Evolutionary conservation across 306 rosid species (phyloP), one percentile per base, ranked within the genome.

Genomic region (Corylus heterophylla): DNA sequence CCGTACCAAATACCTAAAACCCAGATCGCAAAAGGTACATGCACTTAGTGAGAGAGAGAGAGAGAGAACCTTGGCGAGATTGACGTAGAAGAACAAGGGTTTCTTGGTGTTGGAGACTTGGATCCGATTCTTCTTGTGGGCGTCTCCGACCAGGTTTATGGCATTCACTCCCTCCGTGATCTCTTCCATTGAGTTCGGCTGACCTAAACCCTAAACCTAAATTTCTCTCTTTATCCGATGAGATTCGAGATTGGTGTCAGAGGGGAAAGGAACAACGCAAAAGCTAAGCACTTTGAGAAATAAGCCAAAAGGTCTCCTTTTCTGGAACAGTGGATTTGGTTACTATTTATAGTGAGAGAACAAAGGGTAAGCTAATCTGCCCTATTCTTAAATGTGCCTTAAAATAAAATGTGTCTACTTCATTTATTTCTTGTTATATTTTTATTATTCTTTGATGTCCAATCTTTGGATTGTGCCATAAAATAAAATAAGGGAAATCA

Each of bases 91-190:
- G 82, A 89, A 88, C 52, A 88, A 71, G 42, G 92, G 89, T 5
- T 86, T 88, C 78, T 88, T 86, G 76, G 92, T 89, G 83, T 89
- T 89, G 71, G 92, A 89, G 25, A 89, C 92, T 81, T 89, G 90
- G 83, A 86, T 89, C 68, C 90, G 85, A 74, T 89, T 89, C 87
- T 86, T 86, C 90, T 83, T 89, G 73, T 85, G 88, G 20, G 79
- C 42, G 31, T 89, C 88, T 44, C 74, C 71, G 2, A 48, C 75
- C 76, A 89, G 66, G 76, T 48, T 79, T 12, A 89, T 78, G 81
- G 87, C 70, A 80, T 83, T 89, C 78, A 89, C 89, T 76, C 85
- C 89, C 64, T 89, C 92, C 1, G 90, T 79, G 44, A 89, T 87
- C 79, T 78, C 92, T 79, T 89, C 92, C 92, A 89, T 89, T 49